Evolutionary conservation across 345 rosid genomes (phyloP).

Genomic region (Luvunga scandens): DNA sequence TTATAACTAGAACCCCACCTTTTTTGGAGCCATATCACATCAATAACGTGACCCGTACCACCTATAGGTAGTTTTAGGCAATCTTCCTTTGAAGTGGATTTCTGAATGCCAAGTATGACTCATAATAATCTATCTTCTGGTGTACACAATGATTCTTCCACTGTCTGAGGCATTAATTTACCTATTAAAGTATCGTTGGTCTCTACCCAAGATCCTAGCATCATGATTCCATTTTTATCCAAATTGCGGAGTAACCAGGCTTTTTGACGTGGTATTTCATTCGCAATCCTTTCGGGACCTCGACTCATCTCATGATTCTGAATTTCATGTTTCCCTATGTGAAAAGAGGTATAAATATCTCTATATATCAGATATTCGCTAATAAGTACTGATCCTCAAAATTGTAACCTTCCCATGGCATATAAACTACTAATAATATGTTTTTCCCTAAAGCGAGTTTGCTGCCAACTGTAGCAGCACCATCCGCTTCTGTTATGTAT

Average conservation of each 20-base stretch:
- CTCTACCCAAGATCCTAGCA: not conserved
- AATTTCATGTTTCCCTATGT: not conserved
- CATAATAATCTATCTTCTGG: slow-evolving; percentile 20
- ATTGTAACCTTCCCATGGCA: slow-evolving; percentile 13
- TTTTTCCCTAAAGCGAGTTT: slow-evolving; percentile 15
- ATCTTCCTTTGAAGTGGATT: slow-evolving; percentile 15
- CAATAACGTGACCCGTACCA: not conserved
- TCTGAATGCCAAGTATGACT: not conserved
- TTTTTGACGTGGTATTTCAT: slow-evolving; percentile 5
- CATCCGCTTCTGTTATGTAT: not conserved
- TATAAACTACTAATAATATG: slow-evolving; percentile 14
- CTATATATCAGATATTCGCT: not conserved
- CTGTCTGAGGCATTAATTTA: not conserved
- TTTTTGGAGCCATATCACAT: not conserved
- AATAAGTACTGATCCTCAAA: not conserved
- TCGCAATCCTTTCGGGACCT: not conserved
- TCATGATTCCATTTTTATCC: not conserved
- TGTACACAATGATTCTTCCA: slow-evolving; percentile 10
- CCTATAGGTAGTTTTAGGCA: slow-evolving; percentile 4
- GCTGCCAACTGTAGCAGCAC: slow-evolving; percentile 1
- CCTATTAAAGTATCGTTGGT: not conserved
- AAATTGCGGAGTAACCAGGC: not conserved
- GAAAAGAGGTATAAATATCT: not conserved
- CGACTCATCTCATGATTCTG: not conserved
- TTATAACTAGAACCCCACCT: not conserved